Percentiles rank a stretch among this genome's conserved stretches.
Conservation (phyloP, 179 eudicot genomes). For the Corrigiola litoralis region DNA sequence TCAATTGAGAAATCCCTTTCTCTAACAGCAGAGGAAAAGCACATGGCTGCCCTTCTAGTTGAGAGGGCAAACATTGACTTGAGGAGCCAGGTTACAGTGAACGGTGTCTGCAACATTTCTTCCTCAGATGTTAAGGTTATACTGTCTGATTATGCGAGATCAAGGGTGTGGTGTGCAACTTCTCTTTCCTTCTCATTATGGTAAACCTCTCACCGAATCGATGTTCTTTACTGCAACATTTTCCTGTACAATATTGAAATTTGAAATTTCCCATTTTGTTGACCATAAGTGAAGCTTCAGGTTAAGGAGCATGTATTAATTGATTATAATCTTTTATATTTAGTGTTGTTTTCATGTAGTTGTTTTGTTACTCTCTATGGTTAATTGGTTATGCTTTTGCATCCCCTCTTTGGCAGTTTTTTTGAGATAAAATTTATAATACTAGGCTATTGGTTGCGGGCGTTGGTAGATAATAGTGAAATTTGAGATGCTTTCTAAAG, state of each 20-base stretch:
- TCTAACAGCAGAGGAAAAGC: slow-evolving; percentile 79
- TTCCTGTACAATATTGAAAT: background rate
- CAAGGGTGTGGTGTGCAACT: slow-evolving; percentile 84
- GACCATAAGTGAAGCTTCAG: too few species aligned
- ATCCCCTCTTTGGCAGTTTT: too few species aligned
- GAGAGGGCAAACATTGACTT: slow-evolving; percentile 79
- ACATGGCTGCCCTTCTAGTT: slow-evolving; percentile 89
- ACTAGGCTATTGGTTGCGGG: too few species aligned
- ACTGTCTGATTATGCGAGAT: slow-evolving; percentile 61
- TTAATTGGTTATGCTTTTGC: too few species aligned
- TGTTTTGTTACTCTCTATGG: too few species aligned
- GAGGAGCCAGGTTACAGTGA: slow-evolving; percentile 80
- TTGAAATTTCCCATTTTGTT: too few species aligned
- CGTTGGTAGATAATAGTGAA: too few species aligned
- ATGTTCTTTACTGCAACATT: background rate
- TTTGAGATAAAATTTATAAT: too few species aligned
- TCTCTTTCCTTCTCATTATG: slow-evolving; percentile 85
- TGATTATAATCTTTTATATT: too few species aligned
- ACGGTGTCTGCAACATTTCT: slow-evolving; percentile 85
- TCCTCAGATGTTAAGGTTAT: slow-evolving; percentile 83
- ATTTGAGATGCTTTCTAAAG: too few species aligned
- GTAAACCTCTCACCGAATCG: slow-evolving; percentile 33
- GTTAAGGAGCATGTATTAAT: too few species aligned
- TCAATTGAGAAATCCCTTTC: slow-evolving; percentile 78
- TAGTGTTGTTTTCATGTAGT: too few species aligned